phyloP scores from a whole-genome alignment of 2,329 filamentous ascomycete species.

The Rhinocladiella mackenziei region DNA sequence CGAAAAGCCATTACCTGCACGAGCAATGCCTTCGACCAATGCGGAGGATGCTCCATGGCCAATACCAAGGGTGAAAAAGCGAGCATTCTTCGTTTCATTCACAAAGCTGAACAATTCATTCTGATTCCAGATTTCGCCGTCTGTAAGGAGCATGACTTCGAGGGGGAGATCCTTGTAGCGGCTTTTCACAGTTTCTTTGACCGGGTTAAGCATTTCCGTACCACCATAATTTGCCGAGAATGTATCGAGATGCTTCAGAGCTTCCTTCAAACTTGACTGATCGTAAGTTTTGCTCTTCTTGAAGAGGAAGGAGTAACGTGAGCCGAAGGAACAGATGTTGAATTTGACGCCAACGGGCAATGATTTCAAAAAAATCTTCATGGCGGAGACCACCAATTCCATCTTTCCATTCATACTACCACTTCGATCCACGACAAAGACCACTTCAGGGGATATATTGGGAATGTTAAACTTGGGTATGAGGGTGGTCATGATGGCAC shows the following conservation, averaged over 20 bases:
- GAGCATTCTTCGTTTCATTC: conserved; percentile 41
- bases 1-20: conserved; percentile 56
- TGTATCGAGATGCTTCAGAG: conserved; percentile 41
- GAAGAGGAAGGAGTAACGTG: conserved; percentile 46
- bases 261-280: conserved; percentile 43
- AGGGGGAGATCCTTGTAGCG: conserved; percentile 46
- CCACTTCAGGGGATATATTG: conserved; percentile 56
- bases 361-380: conserved; percentile 57
- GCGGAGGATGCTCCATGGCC: conserved; percentile 53
- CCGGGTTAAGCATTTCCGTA: conserved; percentile 50
- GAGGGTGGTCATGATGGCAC: conserved; percentile 65
- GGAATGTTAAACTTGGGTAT: conserved; percentile 66
- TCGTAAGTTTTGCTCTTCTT: conserved; percentile 45
- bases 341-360: conserved; percentile 54
- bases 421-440: conserved; percentile 69
- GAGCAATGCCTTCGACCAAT: conserved; percentile 57
- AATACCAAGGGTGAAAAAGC: conserved; percentile 57
- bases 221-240: conserved; percentile 51
- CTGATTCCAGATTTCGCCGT: conserved; percentile 54
- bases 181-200: conserved; percentile 36
- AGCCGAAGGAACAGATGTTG: conserved; percentile 59
- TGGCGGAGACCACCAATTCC: conserved; percentile 45
- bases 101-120: conserved; percentile 48
- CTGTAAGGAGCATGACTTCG: conserved; percentile 55
- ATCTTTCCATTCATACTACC: conserved; percentile 57